Evolutionary conservation across 345 rosid genomes (phyloP).

Genomic region (Psidium friedrichsthalianum): DNA sequence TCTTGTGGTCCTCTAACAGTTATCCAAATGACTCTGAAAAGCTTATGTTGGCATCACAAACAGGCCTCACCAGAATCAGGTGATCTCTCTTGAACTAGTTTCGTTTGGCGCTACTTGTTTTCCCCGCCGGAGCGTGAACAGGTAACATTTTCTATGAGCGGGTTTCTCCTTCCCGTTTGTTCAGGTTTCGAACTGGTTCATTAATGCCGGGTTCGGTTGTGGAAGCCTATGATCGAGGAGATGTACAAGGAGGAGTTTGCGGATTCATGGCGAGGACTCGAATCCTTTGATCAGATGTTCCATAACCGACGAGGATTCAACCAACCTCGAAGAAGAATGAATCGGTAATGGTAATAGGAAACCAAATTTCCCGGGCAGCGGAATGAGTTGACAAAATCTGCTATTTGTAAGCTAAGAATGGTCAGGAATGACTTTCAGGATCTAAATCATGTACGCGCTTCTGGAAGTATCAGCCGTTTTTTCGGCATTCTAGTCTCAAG

Average conservation of each 20-base stretch:
- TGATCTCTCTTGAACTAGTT: slow-evolving; percentile 3
- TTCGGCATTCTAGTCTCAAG: not conserved
- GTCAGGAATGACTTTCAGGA: not conserved
- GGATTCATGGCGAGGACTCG: slow-evolving; percentile 60
- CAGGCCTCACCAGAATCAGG: slow-evolving; percentile 72
- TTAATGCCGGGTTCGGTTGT: slow-evolving; percentile 86
- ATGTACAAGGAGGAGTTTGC: slow-evolving; percentile 83
- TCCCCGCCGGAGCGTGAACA: not conserved
- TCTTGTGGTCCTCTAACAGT: slow-evolving; percentile 21
- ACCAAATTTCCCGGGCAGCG: not conserved
- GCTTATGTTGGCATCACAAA: slow-evolving; percentile 65
- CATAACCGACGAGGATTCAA: slow-evolving; percentile 22
- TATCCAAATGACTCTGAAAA: slow-evolving; percentile 84
- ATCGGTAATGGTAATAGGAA: not conserved
- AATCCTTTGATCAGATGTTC: slow-evolving; percentile 23
- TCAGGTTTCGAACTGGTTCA: slow-evolving; percentile 90
- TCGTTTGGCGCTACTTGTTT: not conserved
- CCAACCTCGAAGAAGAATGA: slow-evolving; percentile 39
- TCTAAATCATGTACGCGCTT: not conserved
- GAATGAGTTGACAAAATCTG: not conserved
- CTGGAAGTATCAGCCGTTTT: not conserved
- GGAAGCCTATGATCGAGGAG: slow-evolving; percentile 98
- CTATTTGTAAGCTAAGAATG: not conserved
- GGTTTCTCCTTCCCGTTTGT: not conserved
- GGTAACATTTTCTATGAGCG: not conserved